Conservation (phyloP, 2,329 filamentous ascomycete species). For the Paracamarosporium sp. region DNA sequence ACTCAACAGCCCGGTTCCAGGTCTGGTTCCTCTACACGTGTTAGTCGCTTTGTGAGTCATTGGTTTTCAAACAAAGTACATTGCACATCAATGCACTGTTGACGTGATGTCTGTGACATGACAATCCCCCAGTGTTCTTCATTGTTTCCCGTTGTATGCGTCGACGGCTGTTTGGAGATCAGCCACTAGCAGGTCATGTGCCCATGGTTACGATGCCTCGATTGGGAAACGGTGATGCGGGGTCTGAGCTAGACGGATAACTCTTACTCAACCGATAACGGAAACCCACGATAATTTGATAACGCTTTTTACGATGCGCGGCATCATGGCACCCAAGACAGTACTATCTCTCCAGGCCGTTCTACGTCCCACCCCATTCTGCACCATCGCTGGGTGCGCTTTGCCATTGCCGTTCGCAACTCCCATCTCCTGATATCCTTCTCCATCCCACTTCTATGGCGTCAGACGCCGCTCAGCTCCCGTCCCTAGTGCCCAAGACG, state of each 20-base stretch:
- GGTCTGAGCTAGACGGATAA: background rate
- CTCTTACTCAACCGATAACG: conserved; percentile 7
- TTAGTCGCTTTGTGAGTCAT: background rate
- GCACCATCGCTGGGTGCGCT: background rate
- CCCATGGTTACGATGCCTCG: conserved; percentile 1
- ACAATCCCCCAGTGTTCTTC: no score
- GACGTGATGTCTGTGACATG: background rate
- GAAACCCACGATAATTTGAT: conserved; percentile 1
- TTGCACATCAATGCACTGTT: background rate
- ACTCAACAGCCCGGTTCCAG: background rate
- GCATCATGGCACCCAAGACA: conserved; percentile 3
- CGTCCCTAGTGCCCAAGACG: background rate
- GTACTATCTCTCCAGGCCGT: background rate
- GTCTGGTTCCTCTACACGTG: no score
- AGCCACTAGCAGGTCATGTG: conserved; percentile 2
- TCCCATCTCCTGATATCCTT: background rate
- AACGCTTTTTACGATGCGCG: background rate
- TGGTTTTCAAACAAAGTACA: background rate
- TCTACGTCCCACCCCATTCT: background rate
- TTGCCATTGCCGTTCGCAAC: background rate
- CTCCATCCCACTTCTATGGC: background rate
- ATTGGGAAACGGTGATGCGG: conserved; percentile 1
- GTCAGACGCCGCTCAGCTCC: conserved; percentile 1
- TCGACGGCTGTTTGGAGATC: background rate
- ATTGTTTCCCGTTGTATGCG: no score